Evolutionary conservation across 495 filamentous ascomycete species (phyloP), one percentile per base, ranked within the genome.

Genomic region (Penicillium lividum): DNA sequence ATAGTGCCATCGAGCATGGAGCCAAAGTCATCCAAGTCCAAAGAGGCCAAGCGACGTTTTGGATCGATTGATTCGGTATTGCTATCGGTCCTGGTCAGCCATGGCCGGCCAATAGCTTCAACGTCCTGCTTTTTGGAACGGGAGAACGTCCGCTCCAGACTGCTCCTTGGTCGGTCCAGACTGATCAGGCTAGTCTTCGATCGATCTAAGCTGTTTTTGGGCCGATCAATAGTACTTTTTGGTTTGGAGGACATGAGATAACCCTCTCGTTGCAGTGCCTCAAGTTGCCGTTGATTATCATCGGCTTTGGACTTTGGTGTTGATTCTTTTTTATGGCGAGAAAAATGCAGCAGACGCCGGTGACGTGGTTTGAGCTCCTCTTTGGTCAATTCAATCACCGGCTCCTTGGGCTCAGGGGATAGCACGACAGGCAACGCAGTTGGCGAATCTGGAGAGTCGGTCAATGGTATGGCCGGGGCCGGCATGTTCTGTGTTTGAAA

Each of bases 61-160:
- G 55, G 42, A 0, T 64, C 62, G 3, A 7, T 49, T 11, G 61
- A 51, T 33, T 29, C 67, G 53, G 22, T 55, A 44, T 18, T 60
- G 43, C 72, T 62, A 8, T 59, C 60, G 29, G 68, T 68, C 38
- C 67, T 66, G 15, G 64, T 67, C 52, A 79, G 51, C 77, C 75
- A 78, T 42, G 73, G 73, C 56, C 68, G 73, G 22, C 75, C 76
- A 51, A 75, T 77, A 38, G 57, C 68, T 59, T 79, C 73, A 10
- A 79, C 68, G 49, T 77, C 75, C 31, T 59, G 59, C 56, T 62
- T 70, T 51, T 68, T 69, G 0, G 76, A 75, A 53, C 43, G 73
- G 1, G 72, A 73, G 36, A 64, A 57, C 34, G 46, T 51, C 7
- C 60, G 50, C 3, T 65, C 64, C 9, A 67, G n/a, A 40, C 59